A percentile compares a stretch with the other conserved stretches of the same genome.
phyloP scores from a whole-genome alignment of 768 basidiomycete genomes.

The Leucosporidium creatinivorum region DNA sequence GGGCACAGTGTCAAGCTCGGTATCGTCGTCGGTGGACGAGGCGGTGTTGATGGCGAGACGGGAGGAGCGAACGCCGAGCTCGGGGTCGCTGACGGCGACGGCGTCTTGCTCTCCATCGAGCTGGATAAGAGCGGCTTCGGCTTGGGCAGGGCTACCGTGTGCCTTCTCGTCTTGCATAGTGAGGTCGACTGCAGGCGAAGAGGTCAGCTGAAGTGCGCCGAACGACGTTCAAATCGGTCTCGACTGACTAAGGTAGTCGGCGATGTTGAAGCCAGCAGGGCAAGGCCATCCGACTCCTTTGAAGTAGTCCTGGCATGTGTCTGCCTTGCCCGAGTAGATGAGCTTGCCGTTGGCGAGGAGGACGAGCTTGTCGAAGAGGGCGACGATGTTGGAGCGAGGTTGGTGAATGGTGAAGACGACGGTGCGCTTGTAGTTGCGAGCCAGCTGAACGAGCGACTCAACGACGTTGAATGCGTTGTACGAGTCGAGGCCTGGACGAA shows the following conservation, averaged over 20 bases:
- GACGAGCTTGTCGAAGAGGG: conserved; percentile 85
- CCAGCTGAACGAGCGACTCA: conserved; percentile 75
- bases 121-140: conserved; percentile 15
- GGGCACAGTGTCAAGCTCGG: conserved; percentile 27
- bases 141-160: background rate
- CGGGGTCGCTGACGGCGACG: conserved; percentile 14
- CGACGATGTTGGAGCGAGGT: conserved; percentile 93
- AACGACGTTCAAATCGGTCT: no score
- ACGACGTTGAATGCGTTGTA: conserved; percentile 95
- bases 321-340: conserved; percentile 73
- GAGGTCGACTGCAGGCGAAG: conserved; percentile 53
- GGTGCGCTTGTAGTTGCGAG: conserved; percentile 81
- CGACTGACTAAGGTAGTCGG: conserved; percentile 80
- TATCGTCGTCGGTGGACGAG: conserved; percentile 7
- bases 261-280: conserved; percentile 91
- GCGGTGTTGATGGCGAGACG: conserved; percentile 1
- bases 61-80: conserved; percentile 12
- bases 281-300: conserved; percentile 69
- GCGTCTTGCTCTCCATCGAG: conserved; percentile 12
- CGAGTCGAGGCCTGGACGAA: conserved; percentile 67
- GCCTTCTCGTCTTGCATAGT: conserved; percentile 52
- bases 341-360: conserved; percentile 74
- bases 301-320: conserved; percentile 73
- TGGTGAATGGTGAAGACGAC: conserved; percentile 98
- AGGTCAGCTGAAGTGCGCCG: background rate